Conservation (phyloP, 495 filamentous ascomycete genomes). For the Hypomontagnella monticulosa region DNA sequence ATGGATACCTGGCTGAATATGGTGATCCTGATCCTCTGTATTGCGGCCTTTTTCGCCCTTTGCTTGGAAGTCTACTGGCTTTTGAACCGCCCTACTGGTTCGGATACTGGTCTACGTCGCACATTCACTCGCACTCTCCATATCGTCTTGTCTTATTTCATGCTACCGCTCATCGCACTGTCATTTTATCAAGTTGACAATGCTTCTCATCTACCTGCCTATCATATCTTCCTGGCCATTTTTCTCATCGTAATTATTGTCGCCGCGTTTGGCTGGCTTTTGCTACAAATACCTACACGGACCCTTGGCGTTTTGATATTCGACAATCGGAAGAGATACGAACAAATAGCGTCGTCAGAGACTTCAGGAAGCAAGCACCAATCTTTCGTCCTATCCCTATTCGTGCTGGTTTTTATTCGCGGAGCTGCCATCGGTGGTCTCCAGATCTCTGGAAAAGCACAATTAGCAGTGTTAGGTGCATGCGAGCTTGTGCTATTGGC, state of each 20-base stretch:
- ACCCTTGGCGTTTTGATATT: slow-evolving; percentile 74
- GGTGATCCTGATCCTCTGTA: slow-evolving; percentile 17
- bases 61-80: slow-evolving; percentile 2
- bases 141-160: slow-evolving; percentile 77
- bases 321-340: slow-evolving; percentile 76
- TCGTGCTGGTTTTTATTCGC: slow-evolving; percentile 72
- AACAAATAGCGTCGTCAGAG: slow-evolving; percentile 73
- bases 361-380: slow-evolving; percentile 70
- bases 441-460: slow-evolving; percentile 79
- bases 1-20: slow-evolving; percentile 37
- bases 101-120: slow-evolving; percentile 10
- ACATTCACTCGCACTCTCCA: slow-evolving; percentile 47
- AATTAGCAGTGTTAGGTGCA: slow-evolving; percentile 76
- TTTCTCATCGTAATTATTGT: slow-evolving; percentile 68
- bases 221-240: slow-evolving; percentile 65
- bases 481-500: slow-evolving; percentile 85
- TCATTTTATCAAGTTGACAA: slow-evolving; percentile 78
- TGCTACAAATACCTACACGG: slow-evolving; percentile 70
- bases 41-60: background rate
- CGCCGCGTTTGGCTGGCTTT: slow-evolving; percentile 66
- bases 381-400: slow-evolving; percentile 73
- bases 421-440: slow-evolving; percentile 78
- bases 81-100: slow-evolving; percentile 1
- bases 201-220: slow-evolving; percentile 63
- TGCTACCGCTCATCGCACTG: slow-evolving; percentile 74